Evolutionary conservation across 2,329 filamentous ascomycete genomes (phyloP).

Genomic region (Laburnicola sp.): DNA sequence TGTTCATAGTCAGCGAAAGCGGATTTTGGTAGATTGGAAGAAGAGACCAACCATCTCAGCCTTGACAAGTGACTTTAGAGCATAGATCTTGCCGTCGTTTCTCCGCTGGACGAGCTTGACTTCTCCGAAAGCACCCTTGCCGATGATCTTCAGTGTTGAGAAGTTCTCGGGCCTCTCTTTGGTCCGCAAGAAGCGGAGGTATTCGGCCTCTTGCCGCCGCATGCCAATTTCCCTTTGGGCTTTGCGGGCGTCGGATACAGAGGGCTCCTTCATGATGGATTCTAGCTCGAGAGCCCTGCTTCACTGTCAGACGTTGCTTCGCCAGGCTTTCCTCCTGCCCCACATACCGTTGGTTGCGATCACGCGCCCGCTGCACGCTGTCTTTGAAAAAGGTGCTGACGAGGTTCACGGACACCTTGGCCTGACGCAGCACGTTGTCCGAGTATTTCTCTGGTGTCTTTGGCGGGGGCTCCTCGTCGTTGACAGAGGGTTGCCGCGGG

Average conservation of each 20-base stretch:
- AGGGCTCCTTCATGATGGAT: slow-evolving; percentile 76
- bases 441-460: slow-evolving; percentile 83
- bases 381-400: slow-evolving; percentile 92
- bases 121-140: slow-evolving; percentile 97
- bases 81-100: slow-evolving; percentile 94
- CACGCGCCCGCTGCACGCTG: slow-evolving; percentile 92
- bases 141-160: slow-evolving; percentile 94
- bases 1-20: slow-evolving; percentile 33
- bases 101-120: slow-evolving; percentile 97
- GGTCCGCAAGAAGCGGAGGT: slow-evolving; percentile 89
- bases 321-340: background rate
- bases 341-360: slow-evolving; percentile 86
- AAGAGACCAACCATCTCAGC: slow-evolving; percentile 74
- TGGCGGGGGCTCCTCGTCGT: slow-evolving; percentile 72
- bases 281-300: slow-evolving; percentile 88
- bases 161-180: slow-evolving; percentile 95
- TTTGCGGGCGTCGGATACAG: slow-evolving; percentile 73
- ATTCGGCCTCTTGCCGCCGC: slow-evolving; percentile 86
- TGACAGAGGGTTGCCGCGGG: slow-evolving; percentile 59
- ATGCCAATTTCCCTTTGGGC: slow-evolving; percentile 83
- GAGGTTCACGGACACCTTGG: slow-evolving; percentile 66
- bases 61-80: slow-evolving; percentile 97
- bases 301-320: slow-evolving; percentile 19
- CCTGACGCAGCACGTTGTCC: slow-evolving; percentile 77
- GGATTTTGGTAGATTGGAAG: background rate